Evolutionary conservation across 192 early-diverging fungal genomes (phyloP).

Genomic region (Hyaloraphidium curvatum): DNA sequence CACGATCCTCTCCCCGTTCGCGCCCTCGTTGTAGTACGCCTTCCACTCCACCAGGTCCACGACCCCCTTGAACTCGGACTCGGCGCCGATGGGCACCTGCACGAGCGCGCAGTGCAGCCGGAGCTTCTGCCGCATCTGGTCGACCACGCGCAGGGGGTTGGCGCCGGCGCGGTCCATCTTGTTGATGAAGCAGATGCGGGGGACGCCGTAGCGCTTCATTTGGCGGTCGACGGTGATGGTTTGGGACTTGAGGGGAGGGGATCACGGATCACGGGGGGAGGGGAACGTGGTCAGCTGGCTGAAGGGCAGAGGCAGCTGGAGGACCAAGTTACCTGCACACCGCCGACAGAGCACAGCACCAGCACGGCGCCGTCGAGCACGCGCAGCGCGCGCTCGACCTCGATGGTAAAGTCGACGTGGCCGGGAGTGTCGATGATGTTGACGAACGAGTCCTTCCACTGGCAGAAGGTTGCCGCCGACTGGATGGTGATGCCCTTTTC

Average conservation of each 20-base stretch:
- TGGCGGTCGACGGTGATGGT: conserved; percentile 79
- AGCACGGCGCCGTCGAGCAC: conserved; percentile 74
- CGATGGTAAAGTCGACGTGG: conserved; percentile 78
- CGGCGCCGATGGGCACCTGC: conserved; percentile 72
- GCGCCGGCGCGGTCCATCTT: conserved; percentile 80
- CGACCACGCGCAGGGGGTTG: conserved; percentile 60
- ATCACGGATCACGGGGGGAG: neutral
- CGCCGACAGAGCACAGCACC: conserved; percentile 65
- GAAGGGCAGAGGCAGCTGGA: neutral
- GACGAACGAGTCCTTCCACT: conserved; percentile 55
- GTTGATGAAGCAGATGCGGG: conserved; percentile 73
- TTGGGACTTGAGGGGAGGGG: conserved; percentile 26
- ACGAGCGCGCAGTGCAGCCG: conserved; percentile 56
- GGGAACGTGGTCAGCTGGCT: neutral
- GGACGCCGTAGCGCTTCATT: conserved; percentile 75
- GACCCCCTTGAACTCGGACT: conserved; percentile 71
- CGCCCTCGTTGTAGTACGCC: conserved; percentile 78
- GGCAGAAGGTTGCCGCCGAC: conserved; percentile 68
- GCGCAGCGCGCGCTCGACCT: conserved; percentile 70
- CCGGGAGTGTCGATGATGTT: conserved; percentile 83
- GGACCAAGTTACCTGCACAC: conserved; percentile 38
- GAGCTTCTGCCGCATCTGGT: conserved; percentile 60
- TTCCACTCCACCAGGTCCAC: conserved; percentile 76
- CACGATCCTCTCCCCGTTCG: conserved; percentile 58
- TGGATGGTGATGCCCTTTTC: conserved; percentile 85